Percentiles rank a stretch among this genome's conserved stretches.
Conservation (phyloP, 768 basidiomycete species). For the Kwoniella shandongensis region DNA sequence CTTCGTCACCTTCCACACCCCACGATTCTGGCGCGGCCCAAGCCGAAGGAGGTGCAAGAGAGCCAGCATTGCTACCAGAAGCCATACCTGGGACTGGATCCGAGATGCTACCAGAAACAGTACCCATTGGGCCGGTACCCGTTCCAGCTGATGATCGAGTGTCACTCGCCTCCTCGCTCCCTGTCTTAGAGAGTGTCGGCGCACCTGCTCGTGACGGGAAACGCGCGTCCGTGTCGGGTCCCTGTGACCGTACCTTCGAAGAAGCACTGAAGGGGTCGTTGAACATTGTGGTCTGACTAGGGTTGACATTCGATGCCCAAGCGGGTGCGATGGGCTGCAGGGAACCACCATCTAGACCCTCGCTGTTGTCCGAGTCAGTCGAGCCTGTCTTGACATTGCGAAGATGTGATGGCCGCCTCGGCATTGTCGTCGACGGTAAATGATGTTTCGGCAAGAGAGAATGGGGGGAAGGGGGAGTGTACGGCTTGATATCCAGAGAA, state of each 20-base stretch:
- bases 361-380: slow-evolving; percentile 27
- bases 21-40: slow-evolving; percentile 59
- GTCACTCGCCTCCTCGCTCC: too few relatives aligned
- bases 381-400: slow-evolving; percentile 50
- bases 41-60: slow-evolving; percentile 52
- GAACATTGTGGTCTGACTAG: slow-evolving; percentile 37
- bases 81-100: neutral
- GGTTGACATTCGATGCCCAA: slow-evolving; percentile 20
- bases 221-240: too few relatives aligned
- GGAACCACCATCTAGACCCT: slow-evolving; percentile 4
- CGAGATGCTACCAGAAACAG: neutral
- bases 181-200: neutral
- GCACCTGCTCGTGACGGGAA: neutral
- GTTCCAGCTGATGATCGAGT: too few relatives aligned
- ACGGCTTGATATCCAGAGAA: slow-evolving; percentile 30
- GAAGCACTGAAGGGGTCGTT: slow-evolving; percentile 47
- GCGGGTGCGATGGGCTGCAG: slow-evolving; percentile 34
- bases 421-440: slow-evolving; percentile 32
- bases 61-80: neutral
- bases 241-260: neutral
- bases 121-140: too few relatives aligned
- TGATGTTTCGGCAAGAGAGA: slow-evolving; percentile 33
- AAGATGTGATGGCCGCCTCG: slow-evolving; percentile 51
- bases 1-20: slow-evolving; percentile 56
- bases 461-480: slow-evolving; percentile 41